Evolutionary conservation across 1,139 yeast genomes (phyloP).

Genomic region (Nakaseomyces kungkrabaensis): DNA sequence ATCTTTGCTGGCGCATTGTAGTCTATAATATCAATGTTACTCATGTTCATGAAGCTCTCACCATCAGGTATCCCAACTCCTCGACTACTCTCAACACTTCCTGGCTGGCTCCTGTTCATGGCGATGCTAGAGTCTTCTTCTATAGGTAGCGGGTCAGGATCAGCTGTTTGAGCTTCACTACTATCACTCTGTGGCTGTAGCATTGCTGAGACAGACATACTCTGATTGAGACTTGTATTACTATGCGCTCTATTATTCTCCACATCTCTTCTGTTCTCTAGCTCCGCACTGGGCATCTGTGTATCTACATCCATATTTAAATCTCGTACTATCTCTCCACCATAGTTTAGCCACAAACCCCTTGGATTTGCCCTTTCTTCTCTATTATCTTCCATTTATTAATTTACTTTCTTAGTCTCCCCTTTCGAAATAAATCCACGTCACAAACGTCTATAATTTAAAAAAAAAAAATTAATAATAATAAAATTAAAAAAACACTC

Average conservation of each 20-base stretch:
- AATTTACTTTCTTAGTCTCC: too few relatives aligned
- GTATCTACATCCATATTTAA: background rate
- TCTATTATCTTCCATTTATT: background rate
- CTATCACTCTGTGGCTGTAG: background rate
- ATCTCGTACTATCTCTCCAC: constrained; percentile 1
- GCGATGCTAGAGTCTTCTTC: background rate
- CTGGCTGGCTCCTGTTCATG: background rate
- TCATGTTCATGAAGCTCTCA: background rate
- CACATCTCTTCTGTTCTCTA: background rate
- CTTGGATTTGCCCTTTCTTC: background rate
- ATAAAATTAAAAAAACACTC: too few relatives aligned
- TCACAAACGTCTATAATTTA: background rate
- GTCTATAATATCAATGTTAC: background rate
- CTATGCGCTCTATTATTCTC: background rate
- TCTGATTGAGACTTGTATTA: background rate
- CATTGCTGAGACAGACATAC: background rate
- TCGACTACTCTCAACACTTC: background rate
- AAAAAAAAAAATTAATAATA: background rate
- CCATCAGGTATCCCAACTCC: background rate
- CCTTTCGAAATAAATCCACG: too few relatives aligned
- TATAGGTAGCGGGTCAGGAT: background rate
- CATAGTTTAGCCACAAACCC: background rate
- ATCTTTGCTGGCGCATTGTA: background rate
- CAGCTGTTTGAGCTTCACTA: background rate
- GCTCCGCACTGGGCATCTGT: background rate